phyloP scores from a whole-genome alignment of 2,329 filamentous ascomycete genomes.

The Aspergillus jensenii region DNA sequence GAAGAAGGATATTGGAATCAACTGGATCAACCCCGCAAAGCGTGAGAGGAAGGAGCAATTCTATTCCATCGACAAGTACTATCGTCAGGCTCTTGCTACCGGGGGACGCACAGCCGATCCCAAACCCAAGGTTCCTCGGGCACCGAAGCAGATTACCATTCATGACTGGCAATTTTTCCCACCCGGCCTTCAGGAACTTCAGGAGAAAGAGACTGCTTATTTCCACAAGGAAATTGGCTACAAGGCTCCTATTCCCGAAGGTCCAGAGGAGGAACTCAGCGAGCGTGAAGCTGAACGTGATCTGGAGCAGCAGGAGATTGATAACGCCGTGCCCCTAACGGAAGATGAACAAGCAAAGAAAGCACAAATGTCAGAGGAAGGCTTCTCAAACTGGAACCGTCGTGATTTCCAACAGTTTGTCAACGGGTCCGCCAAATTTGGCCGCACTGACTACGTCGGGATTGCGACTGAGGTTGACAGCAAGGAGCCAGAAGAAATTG shows the following conservation, averaged over 20 bases:
- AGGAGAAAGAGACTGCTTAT: slow-evolving; percentile 93
- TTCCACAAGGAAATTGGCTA: slow-evolving; percentile 96
- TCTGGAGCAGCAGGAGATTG: slow-evolving; percentile 86
- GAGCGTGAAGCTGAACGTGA: slow-evolving; percentile 86
- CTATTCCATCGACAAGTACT: slow-evolving; percentile 99
- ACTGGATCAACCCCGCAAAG: slow-evolving; percentile 98
- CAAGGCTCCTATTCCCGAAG: slow-evolving; percentile 86
- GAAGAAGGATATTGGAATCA: slow-evolving; percentile 89
- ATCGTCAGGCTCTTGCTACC: slow-evolving; percentile 84
- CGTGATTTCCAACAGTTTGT: slow-evolving; percentile 98
- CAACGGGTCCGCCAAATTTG: slow-evolving; percentile 91
- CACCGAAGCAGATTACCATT: slow-evolving; percentile 86
- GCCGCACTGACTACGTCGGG: slow-evolving; percentile 77
- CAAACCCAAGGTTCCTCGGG: slow-evolving; percentile 92
- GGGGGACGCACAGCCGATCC: slow-evolving; percentile 75
- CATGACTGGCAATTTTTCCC: slow-evolving; percentile 99
- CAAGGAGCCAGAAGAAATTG: slow-evolving; percentile 82
- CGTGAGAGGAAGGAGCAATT: slow-evolving; percentile 97
- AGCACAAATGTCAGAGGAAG: slow-evolving; percentile 73
- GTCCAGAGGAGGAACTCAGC: slow-evolving; percentile 80
- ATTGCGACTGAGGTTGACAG: slow-evolving; percentile 90
- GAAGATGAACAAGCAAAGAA: slow-evolving; percentile 90
- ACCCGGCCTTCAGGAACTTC: slow-evolving; percentile 75
- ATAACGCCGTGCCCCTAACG: slow-evolving; percentile 82
- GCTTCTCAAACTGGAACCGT: slow-evolving; percentile 93